Conservation (phyloP, 2,329 filamentous ascomycete genomes). For the Neonectria coccinea region DNA sequence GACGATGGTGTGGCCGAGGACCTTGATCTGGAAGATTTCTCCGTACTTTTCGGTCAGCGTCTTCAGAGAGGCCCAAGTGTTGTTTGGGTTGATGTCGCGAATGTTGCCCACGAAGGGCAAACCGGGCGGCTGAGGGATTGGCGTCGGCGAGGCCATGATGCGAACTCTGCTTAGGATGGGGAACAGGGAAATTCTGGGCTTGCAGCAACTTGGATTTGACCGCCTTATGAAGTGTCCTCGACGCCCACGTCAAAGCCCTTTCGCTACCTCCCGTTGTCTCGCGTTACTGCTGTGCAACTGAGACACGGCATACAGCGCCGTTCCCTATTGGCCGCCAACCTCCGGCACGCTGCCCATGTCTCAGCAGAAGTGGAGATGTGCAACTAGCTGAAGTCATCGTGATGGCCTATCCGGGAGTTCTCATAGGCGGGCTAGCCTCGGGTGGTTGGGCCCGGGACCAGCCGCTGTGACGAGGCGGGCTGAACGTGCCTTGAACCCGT, state of each 20-base stretch:
- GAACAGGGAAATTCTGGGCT: background rate
- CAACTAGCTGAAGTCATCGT: constrained; percentile 17
- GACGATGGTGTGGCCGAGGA: constrained; percentile 49
- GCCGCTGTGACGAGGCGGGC: constrained; percentile 19
- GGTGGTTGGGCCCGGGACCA: constrained; percentile 20
- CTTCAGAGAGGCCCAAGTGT: constrained; percentile 54
- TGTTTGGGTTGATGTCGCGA: constrained; percentile 50
- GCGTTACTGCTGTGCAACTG: constrained; percentile 1
- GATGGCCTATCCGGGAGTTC: constrained; percentile 11
- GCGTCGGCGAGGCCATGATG: constrained; percentile 50
- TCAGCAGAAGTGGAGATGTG: constrained; percentile 17
- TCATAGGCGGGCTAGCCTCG: constrained; percentile 10
- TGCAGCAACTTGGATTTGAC: constrained; percentile 9
- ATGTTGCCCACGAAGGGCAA: constrained; percentile 54
- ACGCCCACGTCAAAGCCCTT: constrained; percentile 17
- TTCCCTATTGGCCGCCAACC: constrained; percentile 10
- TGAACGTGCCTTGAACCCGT: constrained; percentile 2
- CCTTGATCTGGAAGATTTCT: constrained; percentile 55
- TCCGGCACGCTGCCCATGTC: constrained; percentile 19
- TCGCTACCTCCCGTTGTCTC: constrained; percentile 21
- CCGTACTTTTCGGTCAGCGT: constrained; percentile 51
- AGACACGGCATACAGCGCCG: constrained; percentile 20
- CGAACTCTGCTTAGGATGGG: background rate
- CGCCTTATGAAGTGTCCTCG: constrained; percentile 12
- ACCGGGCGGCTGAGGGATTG: constrained; percentile 52